Conservation (phyloP, 768 basidiomycete species). For the Mycena capillaripes region DNA sequence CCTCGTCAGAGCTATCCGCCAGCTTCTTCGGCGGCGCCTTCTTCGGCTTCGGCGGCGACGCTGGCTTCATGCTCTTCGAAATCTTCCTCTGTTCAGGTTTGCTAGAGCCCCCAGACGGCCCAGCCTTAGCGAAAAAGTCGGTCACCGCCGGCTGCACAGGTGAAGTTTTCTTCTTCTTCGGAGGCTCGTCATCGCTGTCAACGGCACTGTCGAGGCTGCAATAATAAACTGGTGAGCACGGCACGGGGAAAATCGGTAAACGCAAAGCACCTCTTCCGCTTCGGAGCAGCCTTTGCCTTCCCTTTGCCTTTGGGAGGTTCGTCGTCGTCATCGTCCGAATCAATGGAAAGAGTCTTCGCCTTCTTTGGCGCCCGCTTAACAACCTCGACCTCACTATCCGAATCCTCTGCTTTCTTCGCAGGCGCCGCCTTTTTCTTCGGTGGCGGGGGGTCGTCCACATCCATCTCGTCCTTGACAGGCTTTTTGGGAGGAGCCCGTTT, state of each 20-base stretch:
- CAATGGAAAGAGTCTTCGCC: conserved; percentile 26
- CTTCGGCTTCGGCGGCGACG: conserved; percentile 67
- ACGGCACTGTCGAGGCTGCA: conserved; percentile 45
- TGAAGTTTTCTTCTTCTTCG: conserved; percentile 66
- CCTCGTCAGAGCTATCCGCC: conserved; percentile 60
- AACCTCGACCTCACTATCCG: conserved; percentile 52
- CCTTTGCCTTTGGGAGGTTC: conserved; percentile 40
- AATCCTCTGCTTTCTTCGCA: conserved; percentile 49
- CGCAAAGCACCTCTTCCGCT: conserved; percentile 76
- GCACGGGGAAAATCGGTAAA: not conserved
- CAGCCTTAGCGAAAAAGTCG: conserved; percentile 72
- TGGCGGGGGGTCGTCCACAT: conserved; percentile 41
- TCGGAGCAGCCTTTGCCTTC: conserved; percentile 60
- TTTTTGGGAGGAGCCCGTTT: conserved; percentile 43
- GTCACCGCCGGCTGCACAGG: conserved; percentile 57
- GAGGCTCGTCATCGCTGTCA: conserved; percentile 62
- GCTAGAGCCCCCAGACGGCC: conserved; percentile 53
- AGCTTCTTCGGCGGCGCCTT: conserved; percentile 59
- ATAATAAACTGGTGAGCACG: conserved; percentile 3
- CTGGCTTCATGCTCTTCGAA: conserved; percentile 72
- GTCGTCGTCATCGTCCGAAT: conserved; percentile 33
- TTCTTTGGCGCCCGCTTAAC: conserved; percentile 33
- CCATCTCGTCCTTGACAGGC: conserved; percentile 41
- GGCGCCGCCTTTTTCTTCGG: conserved; percentile 34
- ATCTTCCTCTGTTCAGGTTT: conserved; percentile 61